These are phyloP conservation scores for Globisporangium emineosum DNA, from an alignment of 352 stramenopile species.

Conservation along the genomic window DNA sequence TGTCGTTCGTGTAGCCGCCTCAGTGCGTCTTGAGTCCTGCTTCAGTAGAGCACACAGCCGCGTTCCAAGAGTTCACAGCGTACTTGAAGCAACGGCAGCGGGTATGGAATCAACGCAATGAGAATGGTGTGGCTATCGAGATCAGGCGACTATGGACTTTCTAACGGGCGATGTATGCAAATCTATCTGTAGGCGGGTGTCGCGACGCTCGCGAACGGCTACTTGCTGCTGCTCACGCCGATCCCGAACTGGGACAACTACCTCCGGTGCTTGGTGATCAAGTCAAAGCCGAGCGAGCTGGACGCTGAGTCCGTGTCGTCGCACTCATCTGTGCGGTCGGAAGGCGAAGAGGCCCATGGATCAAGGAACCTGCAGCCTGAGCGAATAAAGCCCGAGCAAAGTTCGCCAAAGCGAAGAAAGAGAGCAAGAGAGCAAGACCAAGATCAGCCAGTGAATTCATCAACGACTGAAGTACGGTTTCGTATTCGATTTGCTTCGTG, in stretches of 20 bases:
- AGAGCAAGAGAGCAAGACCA: not conserved
- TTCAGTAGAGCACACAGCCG: constrained; percentile 17
- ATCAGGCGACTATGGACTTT: not conserved
- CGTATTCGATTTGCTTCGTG: not conserved
- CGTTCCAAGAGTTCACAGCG: constrained; percentile 44
- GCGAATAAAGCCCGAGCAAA: not conserved
- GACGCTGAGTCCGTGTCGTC: constrained; percentile 3
- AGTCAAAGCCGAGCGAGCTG: constrained; percentile 26
- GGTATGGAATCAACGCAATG: constrained; percentile 20
- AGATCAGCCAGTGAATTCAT: not conserved
- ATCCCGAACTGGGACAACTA: constrained; percentile 32
- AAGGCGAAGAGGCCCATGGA: not conserved
- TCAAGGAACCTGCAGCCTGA: not conserved
- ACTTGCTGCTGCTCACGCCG: constrained; percentile 54
- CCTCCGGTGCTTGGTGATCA: constrained; percentile 56
- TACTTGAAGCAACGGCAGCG: constrained; percentile 56
- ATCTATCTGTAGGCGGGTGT: constrained; percentile 50
- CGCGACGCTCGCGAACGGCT: constrained; percentile 34
- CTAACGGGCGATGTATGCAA: not conserved
- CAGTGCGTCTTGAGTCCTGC: constrained; percentile 41
- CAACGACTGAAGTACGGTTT: not conserved
- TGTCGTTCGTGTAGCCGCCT: constrained; percentile 32
- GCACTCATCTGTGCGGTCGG: not conserved
- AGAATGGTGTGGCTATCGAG: not conserved
- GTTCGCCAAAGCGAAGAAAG: constrained; percentile 6